Percentiles rank a stretch among this genome's conserved stretches.
These are phyloP conservation scores for Brassica napus DNA, from an alignment of 345 rosid species.

Conservation along the genomic window Da-Ae NC_063450.1:35905001-35905500, in stretches of 20 bases:
- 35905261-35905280: slow-evolving; percentile 32
- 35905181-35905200: slow-evolving; percentile 27
- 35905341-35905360: slow-evolving; percentile 27
- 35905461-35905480: background rate
- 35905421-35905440: slow-evolving; percentile 23
- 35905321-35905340: slow-evolving; percentile 29
- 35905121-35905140: slow-evolving; percentile 27
- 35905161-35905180: slow-evolving; percentile 9
- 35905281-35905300: slow-evolving; percentile 14
- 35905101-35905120: slow-evolving; percentile 30
- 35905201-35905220: slow-evolving; percentile 22
- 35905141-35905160: slow-evolving; percentile 22
- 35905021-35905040: slow-evolving; percentile 27
- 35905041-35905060: slow-evolving; percentile 23
- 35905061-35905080: background rate
- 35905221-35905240: slow-evolving; percentile 32
- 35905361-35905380: slow-evolving; percentile 30
- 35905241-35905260: slow-evolving; percentile 22
- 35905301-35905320: slow-evolving; percentile 21
- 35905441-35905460: slow-evolving; percentile 19
- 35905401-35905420: slow-evolving; percentile 31
- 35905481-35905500: background rate
- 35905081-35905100: slow-evolving; percentile 13
- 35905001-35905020: slow-evolving; percentile 81
- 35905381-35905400: slow-evolving; percentile 27